These are phyloP conservation scores for Pythium rishiriense DNA, from an alignment of 352 stramenopile genomes.

Conservation along the genomic window DNA sequence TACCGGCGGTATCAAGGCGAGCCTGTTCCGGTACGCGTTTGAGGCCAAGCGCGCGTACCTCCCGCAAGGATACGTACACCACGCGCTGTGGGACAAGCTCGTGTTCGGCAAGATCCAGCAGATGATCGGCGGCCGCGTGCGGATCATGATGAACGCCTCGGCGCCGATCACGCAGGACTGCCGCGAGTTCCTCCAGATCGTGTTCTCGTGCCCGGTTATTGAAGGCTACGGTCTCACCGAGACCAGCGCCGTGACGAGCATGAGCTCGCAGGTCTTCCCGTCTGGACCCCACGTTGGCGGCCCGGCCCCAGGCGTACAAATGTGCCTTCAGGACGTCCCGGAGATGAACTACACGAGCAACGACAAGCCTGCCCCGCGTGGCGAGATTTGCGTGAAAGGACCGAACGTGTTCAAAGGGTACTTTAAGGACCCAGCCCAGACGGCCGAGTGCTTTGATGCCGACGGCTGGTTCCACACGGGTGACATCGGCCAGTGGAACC, in stretches of 20 bases:
- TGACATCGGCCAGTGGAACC: conserved; percentile 96
- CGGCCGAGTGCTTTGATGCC: conserved; percentile 86
- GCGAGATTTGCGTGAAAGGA: conserved; percentile 84
- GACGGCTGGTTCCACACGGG: conserved; percentile 96
- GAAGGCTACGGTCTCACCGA: conserved; percentile 97
- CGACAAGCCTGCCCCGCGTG: conserved; percentile 64
- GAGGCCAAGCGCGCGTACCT: conserved; percentile 9
- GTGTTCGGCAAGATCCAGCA: conserved; percentile 95
- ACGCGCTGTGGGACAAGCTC: conserved; percentile 91
- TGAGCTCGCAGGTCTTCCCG: conserved; percentile 35
- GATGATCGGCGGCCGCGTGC: conserved; percentile 86
- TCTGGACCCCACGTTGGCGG: conserved; percentile 90
- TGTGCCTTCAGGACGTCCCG: conserved; percentile 93
- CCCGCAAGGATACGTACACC: conserved; percentile 30
- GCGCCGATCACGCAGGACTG: conserved; percentile 91
- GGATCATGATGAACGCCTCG: conserved; percentile 92
- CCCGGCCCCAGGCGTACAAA: conserved; percentile 83
- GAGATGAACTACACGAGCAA: conserved; percentile 95
- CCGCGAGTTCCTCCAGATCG: conserved; percentile 93
- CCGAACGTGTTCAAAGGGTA: conserved; percentile 90
- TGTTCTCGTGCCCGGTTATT: conserved; percentile 89
- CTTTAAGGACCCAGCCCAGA: conserved; percentile 94
- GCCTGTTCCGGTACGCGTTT: too few relatives aligned
- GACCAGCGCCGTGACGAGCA: conserved; percentile 36
- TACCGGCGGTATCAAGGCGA: too few relatives aligned